Conservation (phyloP, 148 eudicot genomes). For the Vaccinium macrocarpon region DNA sequence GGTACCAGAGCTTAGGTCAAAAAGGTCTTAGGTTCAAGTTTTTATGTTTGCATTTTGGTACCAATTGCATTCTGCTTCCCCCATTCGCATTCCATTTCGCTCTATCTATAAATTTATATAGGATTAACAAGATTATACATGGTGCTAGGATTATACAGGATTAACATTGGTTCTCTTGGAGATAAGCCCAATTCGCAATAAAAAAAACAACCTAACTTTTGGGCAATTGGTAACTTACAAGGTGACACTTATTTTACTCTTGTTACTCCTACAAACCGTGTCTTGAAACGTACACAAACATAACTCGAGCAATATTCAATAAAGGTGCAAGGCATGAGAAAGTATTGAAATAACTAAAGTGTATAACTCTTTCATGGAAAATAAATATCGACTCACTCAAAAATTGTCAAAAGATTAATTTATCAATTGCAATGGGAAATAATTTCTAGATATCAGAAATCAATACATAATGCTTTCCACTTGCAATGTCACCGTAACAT, state of each 20-base stretch:
- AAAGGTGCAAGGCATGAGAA: not conserved
- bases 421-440: not conserved
- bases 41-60: not conserved
- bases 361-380: not conserved
- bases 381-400: not conserved
- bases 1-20: too few relatives aligned
- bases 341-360: too few relatives aligned
- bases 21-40: too few relatives aligned
- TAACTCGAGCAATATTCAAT: not conserved
- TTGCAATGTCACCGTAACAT: not conserved
- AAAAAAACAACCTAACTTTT: not conserved
- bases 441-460: not conserved
- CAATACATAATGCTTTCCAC: not conserved
- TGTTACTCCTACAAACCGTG: not conserved
- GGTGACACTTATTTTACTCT: not conserved
- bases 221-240: not conserved
- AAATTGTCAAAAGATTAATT: not conserved
- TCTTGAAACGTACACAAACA: not conserved
- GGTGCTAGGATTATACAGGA: too few relatives aligned
- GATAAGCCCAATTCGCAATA: too few relatives aligned
- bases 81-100: not conserved
- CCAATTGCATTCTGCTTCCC: not conserved
- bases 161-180: too few relatives aligned
- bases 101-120: not conserved
- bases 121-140: too few relatives aligned